Evolutionary conservation across 2,329 filamentous ascomycete species (phyloP).

Genomic region (Neonectria punicea): DNA sequence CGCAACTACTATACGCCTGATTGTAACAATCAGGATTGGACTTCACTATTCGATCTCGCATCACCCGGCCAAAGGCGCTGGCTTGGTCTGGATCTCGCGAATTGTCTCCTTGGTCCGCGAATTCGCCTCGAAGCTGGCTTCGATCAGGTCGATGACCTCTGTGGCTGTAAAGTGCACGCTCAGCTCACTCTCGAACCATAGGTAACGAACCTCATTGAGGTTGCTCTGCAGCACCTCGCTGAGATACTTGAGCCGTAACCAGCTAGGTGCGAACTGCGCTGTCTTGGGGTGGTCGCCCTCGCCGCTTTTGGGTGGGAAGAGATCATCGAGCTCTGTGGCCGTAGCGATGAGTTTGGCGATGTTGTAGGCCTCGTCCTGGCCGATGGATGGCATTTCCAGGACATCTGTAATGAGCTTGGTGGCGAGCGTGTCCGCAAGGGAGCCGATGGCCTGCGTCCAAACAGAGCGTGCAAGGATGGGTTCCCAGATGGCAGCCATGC

Average conservation of each 20-base stretch:
- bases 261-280: conserved; percentile 68
- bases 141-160: conserved; percentile 71
- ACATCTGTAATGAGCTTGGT: conserved; percentile 70
- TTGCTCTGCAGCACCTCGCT: conserved; percentile 74
- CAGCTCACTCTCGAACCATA: conserved; percentile 74
- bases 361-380: conserved; percentile 71
- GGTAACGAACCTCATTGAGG: conserved; percentile 68
- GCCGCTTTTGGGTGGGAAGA: conserved; percentile 63
- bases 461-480: conserved; percentile 67
- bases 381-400: conserved; percentile 69
- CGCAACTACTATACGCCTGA: background rate
- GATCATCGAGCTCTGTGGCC: conserved; percentile 67
- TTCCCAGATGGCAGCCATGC: conserved; percentile 67
- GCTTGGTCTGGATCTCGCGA: conserved; percentile 65
- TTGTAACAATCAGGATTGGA: background rate
- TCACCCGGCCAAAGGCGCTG: conserved; percentile 50
- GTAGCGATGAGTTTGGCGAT: conserved; percentile 68
- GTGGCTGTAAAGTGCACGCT: conserved; percentile 70
- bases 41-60: background rate
- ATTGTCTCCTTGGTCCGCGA: conserved; percentile 67
- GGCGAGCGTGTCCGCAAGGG: conserved; percentile 67
- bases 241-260: conserved; percentile 73
- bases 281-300: conserved; percentile 63
- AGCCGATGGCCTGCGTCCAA: conserved; percentile 71
- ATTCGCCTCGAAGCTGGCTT: conserved; percentile 73